Evolutionary conservation across 768 basidiomycete species (phyloP), one percentile per base, ranked within the genome.

Genomic region (Chalciporus pseudorubinellus): DNA sequence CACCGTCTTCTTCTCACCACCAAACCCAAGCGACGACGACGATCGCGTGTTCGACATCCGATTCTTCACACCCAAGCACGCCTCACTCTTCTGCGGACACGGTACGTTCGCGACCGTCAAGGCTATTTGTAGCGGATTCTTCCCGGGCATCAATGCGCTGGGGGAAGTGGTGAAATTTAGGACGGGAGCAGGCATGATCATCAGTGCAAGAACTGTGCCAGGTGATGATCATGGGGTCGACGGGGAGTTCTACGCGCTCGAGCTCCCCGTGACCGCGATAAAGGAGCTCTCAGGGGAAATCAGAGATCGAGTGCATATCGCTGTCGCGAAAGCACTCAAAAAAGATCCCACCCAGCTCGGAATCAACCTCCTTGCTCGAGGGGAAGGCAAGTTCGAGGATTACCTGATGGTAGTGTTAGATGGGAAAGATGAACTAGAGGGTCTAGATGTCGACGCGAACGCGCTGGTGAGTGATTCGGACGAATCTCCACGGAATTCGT

Each of bases 351-450:
- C 34, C 1, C 62, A 74, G 18, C 63, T 76, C 9, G 56, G 46
- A 10, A 61, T 78, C 18, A 69, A 72, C n/a, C 69, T 70, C 50
- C 58, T 72, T 18, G 75, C 62, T 4, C 55, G 45, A 6, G 79
- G 79, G 6, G 64, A 57, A 5, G 59, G 68, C 13, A 58, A 52
- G 7, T 75, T 73, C 46, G 51, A 63, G 16, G 1, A 40, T 10
- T 77, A 74, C 70, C 42, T 77, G 2, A 40, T 82, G 46, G 54
- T 76, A 1, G 77, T 77, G 49, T 53, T 83, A 6, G 74, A 76
- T 14, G 67, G 69, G 42, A 51, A 59, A 18, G 73, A 76, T 50
- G 60, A 73, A 28, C 50, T 78, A 9, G 67, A 56, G 6, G 62
- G 64, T 36, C 66, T 66, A 39, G 51, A 62, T 4, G 49, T 76